Percentiles rank a stretch among this genome's conserved stretches.
phyloP scores from a whole-genome alignment of 2,329 filamentous ascomycete genomes.

The Pseudocercospora eumusae region DNA sequence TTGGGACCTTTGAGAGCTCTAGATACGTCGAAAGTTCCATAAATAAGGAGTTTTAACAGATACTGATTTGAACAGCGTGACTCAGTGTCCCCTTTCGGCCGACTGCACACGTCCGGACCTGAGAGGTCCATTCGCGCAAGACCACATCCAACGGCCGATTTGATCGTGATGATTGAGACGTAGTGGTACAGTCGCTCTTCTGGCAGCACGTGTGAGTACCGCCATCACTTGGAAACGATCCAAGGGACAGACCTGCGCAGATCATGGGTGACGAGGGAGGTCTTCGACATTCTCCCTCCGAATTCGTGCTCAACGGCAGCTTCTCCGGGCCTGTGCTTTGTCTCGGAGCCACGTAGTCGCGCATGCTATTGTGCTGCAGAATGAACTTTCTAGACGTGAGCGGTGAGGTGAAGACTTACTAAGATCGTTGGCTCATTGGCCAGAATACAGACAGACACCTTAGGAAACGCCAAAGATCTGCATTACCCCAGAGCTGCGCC shows the following conservation, averaged over 20 bases:
- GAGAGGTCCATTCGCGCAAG: background rate
- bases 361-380: background rate
- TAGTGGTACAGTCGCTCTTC: background rate
- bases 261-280: background rate
- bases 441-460: too few relatives aligned
- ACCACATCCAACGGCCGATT: background rate
- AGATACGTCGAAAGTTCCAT: background rate
- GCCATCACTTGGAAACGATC: background rate
- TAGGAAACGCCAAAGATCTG: background rate
- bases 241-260: background rate
- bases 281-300: background rate
- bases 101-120: background rate
- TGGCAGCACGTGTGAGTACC: background rate
- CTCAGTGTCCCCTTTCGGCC: background rate
- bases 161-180: background rate
- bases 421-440: background rate
- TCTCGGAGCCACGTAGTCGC: background rate
- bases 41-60: background rate
- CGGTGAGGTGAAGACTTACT: background rate
- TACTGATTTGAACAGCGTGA: background rate
- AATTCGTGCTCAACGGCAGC: background rate
- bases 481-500: slow-evolving; percentile 11
- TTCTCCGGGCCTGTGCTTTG: background rate
- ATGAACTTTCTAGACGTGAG: background rate
- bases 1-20: background rate